phyloP scores from a whole-genome alignment of 73 alveolate genomes.

The Paraurostyla sp. region DNA sequence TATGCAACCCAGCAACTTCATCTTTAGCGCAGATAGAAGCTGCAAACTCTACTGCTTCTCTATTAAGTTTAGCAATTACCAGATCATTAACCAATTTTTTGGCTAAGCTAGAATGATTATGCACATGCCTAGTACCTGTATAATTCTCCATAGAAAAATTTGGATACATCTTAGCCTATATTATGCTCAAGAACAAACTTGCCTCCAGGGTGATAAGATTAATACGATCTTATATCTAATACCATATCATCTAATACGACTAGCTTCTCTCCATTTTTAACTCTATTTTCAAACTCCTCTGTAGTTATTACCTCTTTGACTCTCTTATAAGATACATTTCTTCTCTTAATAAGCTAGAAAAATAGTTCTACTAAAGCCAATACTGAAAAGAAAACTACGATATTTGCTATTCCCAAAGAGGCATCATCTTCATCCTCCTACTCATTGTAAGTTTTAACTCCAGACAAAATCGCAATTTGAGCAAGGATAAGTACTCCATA shows the following conservation, averaged over 20 bases:
- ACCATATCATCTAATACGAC: conserved; percentile 47
- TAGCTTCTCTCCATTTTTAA: neutral
- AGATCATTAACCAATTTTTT: neutral
- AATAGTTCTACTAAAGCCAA: neutral
- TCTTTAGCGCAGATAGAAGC: neutral
- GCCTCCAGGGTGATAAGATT: conserved; percentile 82
- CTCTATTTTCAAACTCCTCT: neutral
- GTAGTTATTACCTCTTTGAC: neutral
- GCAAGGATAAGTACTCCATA: neutral
- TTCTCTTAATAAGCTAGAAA: neutral
- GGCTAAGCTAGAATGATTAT: conserved; percentile 20
- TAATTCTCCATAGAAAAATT: conserved; percentile 76
- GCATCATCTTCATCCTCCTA: neutral
- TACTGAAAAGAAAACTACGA: neutral
- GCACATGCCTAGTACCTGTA: neutral
- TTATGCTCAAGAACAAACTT: conserved; percentile 61
- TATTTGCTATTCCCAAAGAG: conserved; percentile 1
- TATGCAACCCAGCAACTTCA: neutral
- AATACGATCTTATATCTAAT: conserved; percentile 1
- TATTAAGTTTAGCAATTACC: neutral
- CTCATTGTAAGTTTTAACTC: conserved; percentile 27
- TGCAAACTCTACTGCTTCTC: neutral
- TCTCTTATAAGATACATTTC: neutral
- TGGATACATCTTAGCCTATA: conserved; percentile 80
- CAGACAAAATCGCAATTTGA: neutral